Evolutionary conservation across 306 rosid genomes (phyloP).

Genomic region (Erythrophleum fordii): DNA sequence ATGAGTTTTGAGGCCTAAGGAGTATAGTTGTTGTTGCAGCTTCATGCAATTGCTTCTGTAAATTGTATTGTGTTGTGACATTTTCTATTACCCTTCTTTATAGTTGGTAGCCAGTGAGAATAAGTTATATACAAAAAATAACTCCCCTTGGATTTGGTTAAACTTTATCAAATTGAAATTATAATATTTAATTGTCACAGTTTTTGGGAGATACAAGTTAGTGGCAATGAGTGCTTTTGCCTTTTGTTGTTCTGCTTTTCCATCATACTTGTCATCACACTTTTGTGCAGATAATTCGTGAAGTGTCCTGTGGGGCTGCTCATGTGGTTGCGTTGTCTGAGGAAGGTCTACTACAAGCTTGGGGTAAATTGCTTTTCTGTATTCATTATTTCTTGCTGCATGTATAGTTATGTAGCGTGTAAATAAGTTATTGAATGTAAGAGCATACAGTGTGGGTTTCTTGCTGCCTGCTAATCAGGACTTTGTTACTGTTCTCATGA

Average conservation of each 20-base stretch:
- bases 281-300: constrained; percentile 63
- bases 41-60: constrained; percentile 14
- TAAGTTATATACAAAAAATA: neutral
- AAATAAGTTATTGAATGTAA: constrained; percentile 12
- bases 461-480: constrained; percentile 38
- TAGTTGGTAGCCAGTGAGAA: constrained; percentile 15
- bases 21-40: neutral
- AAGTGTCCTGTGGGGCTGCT: constrained; percentile 97
- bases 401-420: constrained; percentile 6
- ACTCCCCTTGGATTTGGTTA: constrained; percentile 13
- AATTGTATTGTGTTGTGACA: constrained; percentile 9
- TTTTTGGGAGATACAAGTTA: neutral
- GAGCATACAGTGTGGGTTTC: constrained; percentile 35
- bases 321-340: constrained; percentile 87
- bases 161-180: constrained; percentile 6
- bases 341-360: constrained; percentile 86
- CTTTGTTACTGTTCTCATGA: constrained; percentile 56
- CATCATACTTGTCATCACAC: constrained; percentile 24
- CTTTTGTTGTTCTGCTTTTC: constrained; percentile 12
- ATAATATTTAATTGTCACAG: neutral
- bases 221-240: constrained; percentile 1
- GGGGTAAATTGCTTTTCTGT: constrained; percentile 69
- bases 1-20: constrained; percentile 4
- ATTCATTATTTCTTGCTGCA: constrained; percentile 12
- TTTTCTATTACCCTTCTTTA: constrained; percentile 14